A percentile compares a stretch with the other conserved stretches of the same genome.
Conservation (phyloP, 129 eudicot species). For the Flaveria trinervia region DNA sequence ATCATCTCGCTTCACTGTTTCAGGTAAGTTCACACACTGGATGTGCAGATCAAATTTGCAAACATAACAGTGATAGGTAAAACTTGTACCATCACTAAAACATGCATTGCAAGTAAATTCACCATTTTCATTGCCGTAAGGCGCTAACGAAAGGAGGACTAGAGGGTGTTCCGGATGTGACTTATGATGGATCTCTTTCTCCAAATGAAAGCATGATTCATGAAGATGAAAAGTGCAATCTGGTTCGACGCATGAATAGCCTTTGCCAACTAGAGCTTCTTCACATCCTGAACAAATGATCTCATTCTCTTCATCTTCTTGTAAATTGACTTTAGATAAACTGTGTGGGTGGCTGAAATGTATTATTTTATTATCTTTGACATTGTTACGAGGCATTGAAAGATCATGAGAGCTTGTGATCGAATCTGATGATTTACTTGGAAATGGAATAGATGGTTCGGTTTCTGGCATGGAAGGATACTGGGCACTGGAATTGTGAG, state of each 20-base stretch:
- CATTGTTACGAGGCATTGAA: background rate
- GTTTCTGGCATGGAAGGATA: constrained; percentile 9
- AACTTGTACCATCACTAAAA: constrained; percentile 47
- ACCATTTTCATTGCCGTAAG: constrained; percentile 31
- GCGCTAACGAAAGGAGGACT: constrained; percentile 46
- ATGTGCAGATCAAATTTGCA: constrained; percentile 66
- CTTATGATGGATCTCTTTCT: constrained; percentile 45
- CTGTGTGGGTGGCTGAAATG: constrained; percentile 71
- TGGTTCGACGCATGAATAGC: constrained; percentile 38
- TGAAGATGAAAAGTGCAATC: constrained; percentile 45
- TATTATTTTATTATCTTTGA: constrained; percentile 19
- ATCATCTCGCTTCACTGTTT: constrained; percentile 46
- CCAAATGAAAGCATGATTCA: constrained; percentile 38
- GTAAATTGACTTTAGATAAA: constrained; percentile 10
- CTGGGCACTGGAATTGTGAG: constrained; percentile 10
- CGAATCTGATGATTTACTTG: background rate
- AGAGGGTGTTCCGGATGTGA: constrained; percentile 65
- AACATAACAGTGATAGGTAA: constrained; percentile 51
- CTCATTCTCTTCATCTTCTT: constrained; percentile 35
- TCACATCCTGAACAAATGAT: constrained; percentile 47
- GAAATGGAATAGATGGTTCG: constrained; percentile 19
- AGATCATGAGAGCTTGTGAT: background rate
- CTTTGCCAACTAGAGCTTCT: constrained; percentile 32
- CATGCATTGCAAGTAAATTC: constrained; percentile 68
- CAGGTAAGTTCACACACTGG: constrained; percentile 55